Percentiles rank a stretch among this genome's conserved stretches.
phyloP scores from a whole-genome alignment of 192 early-diverging fungal genomes.

The Coemansia sp. region DNA sequence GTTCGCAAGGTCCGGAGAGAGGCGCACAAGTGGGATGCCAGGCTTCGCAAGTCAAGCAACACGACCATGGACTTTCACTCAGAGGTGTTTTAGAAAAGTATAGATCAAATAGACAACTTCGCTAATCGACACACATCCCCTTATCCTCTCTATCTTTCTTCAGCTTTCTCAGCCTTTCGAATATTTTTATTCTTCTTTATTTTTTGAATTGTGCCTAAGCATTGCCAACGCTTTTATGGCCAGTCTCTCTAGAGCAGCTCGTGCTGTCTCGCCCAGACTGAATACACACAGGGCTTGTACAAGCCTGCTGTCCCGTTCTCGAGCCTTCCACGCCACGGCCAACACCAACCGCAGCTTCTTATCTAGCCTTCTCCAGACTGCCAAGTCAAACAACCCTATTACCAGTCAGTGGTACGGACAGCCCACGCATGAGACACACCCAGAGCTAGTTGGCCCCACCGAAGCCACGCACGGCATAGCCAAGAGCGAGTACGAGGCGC shows the following conservation, averaged over 20 bases:
- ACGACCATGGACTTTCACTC: conserved; percentile 34
- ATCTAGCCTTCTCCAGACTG: conserved; percentile 40
- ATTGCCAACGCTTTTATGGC: not conserved
- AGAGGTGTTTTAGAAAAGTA: conserved; percentile 18
- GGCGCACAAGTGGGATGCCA: conserved; percentile 39
- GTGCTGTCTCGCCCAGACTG: not conserved
- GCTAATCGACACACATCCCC: not conserved
- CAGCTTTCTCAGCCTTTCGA: not conserved
- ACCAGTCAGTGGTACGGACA: conserved; percentile 68
- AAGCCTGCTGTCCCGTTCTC: not conserved
- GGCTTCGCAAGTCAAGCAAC: conserved; percentile 16
- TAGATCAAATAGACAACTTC: not conserved
- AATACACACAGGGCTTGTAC: not conserved
- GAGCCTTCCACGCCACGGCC: conserved; percentile 8
- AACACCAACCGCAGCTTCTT: conserved; percentile 20
- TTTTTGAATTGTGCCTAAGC: not conserved
- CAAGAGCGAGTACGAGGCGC: conserved; percentile 72
- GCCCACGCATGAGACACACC: conserved; percentile 80
- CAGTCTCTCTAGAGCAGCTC: not conserved
- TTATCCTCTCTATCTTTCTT: not conserved
- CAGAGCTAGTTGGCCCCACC: conserved; percentile 73
- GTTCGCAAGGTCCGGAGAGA: conserved; percentile 58
- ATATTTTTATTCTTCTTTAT: not conserved
- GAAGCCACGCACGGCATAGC: conserved; percentile 85
- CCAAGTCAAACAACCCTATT: conserved; percentile 44